Evolutionary conservation across 192 early-diverging fungal genomes (phyloP).

Genomic region (Coemansia sp.): DNA sequence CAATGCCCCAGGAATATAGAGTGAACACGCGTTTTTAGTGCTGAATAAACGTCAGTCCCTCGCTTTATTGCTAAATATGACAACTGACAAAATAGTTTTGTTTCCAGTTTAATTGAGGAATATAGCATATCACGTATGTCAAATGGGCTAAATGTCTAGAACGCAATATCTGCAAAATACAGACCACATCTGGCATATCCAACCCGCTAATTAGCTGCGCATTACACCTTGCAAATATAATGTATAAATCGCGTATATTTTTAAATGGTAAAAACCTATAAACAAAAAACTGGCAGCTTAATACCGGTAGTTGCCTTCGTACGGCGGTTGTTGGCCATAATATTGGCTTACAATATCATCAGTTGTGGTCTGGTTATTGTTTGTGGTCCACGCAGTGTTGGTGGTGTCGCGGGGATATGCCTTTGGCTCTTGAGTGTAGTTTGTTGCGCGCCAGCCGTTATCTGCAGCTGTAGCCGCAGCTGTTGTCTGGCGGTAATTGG

Average conservation of each 20-base stretch:
- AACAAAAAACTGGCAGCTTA: not conserved
- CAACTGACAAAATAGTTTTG: no score
- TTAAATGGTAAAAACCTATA: conserved; percentile 4
- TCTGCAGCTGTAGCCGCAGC: not conserved
- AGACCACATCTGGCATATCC: not conserved
- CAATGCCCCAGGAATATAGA: no score
- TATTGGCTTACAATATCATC: conserved; percentile 12
- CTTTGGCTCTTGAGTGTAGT: not conserved
- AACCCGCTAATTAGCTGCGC: not conserved
- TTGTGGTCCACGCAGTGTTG: not conserved
- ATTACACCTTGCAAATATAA: not conserved
- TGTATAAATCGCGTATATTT: not conserved
- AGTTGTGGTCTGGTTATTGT: not conserved
- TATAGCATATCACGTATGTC: no score
- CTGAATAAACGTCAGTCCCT: no score
- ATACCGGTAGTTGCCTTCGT: not conserved
- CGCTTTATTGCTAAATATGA: no score
- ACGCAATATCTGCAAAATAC: no score
- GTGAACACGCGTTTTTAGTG: no score
- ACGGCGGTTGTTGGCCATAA: not conserved
- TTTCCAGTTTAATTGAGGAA: no score
- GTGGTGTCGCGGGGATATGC: not conserved
- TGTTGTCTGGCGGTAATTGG: not conserved
- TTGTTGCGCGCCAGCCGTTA: not conserved
- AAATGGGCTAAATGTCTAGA: no score